Evolutionary conservation across 2,329 filamentous ascomycete species (phyloP), one percentile per base, ranked within the genome.

Genomic region (Colletotrichum sp.): DNA sequence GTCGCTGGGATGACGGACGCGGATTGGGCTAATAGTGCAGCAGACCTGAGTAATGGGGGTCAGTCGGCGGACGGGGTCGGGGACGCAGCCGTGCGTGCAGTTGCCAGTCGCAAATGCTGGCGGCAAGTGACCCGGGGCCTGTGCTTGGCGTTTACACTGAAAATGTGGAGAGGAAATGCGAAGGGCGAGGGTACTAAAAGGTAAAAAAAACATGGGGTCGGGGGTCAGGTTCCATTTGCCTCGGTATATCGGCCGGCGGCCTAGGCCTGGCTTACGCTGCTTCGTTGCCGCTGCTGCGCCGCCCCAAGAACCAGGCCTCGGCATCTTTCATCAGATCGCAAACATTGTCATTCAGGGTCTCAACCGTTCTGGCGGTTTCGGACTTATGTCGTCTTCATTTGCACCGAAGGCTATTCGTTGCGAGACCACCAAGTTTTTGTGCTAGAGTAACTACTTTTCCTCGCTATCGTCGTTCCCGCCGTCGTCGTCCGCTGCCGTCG

Each of bases 101-200:
- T 34, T 28, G 34, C 43, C 18, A 66, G 72, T 61, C 60, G 32
- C 30, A 55, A 52, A 26, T 63, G 61, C 34, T 34, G 67, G 71
- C 57, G 61, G 34, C 72, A 48, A 72, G 69, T 67, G 69, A 67
- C 63, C 68, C 39, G 16, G 30, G 55, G 32, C 52, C 68, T 43
- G 69, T 63, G 64, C 73, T 73, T 68, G 59, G 72, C 55, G 69
- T 55, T 61, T 75, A 36, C 32, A 24, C 43, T 36, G 59, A n/a
- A 34, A 32, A 32, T 30, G 16, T n/a, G 55, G 36, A 73, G 63
- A 28, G 34, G 55, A 55, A 66, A 69, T 55, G 55, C 55, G 63
- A 32, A 48, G 39, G 65, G 55, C 43, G 39, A 64, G 57, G 67
- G 72, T 73, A 21, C 61, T 39, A 66, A 72, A 72, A 75, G 72